phyloP scores from a whole-genome alignment of 192 early-diverging fungal species.

The Ambispora gerdemannii region DNA sequence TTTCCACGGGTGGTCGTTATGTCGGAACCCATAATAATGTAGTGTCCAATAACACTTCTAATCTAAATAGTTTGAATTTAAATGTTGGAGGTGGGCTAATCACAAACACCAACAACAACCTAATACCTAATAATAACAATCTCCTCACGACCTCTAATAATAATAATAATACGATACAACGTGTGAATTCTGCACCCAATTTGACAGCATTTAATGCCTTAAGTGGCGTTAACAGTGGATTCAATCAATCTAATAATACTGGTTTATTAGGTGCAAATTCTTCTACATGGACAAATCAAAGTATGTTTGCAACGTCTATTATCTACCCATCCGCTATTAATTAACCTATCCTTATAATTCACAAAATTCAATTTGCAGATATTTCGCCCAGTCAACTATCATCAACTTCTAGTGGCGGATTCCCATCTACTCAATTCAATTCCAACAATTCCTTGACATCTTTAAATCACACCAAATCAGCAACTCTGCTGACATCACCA shows the following conservation, averaged over 20 bases:
- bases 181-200: neutral
- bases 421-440: conserved; percentile 15
- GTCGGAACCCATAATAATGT: neutral
- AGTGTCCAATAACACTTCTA: neutral
- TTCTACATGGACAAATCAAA: neutral
- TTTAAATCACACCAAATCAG: neutral
- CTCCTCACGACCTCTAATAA: neutral
- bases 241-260: neutral
- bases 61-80: neutral
- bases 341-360: conserved; percentile 5
- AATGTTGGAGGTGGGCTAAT: too few relatives aligned
- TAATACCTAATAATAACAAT: neutral
- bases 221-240: neutral
- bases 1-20: neutral
- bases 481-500: conserved; percentile 14
- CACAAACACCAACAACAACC: too few relatives aligned
- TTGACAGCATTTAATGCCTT: neutral
- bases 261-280: neutral
- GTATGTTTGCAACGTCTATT: conserved; percentile 5
- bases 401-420: too few relatives aligned
- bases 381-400: conserved; percentile 2
- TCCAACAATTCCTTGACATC: neutral
- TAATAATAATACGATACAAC: neutral
- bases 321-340: neutral
- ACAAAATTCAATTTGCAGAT: neutral